Evolutionary conservation across 805 yeast genomes (phyloP), one percentile per base, ranked within the genome.

Genomic region (Wickerhamiella spandovensis): DNA sequence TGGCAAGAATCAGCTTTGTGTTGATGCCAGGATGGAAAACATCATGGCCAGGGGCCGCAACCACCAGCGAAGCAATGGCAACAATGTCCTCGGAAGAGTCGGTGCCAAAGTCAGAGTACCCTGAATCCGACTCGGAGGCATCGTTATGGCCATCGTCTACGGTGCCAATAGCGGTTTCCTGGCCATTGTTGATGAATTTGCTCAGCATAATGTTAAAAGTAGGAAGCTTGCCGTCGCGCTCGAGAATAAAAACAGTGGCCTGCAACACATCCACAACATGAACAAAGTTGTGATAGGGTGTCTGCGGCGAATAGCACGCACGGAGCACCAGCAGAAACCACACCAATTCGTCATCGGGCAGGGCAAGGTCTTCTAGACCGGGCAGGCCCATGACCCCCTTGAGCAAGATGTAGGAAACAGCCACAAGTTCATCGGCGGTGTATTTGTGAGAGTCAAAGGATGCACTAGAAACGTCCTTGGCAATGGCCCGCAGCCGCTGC

Each of bases 11-110:
- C 56, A 87, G 79, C 37, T 78, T 76, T 64, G 87, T 86, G 13
- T 95, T 87, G n/a, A 88, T 78, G 1, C 97, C 98, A 0, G 97
- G 97, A 65, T 92, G 98, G 21, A 96, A 95, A 30, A 85, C 79
- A 65, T 92, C 98, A 67, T 92, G 98, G 48, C 97, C 97, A 43
- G 89, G 67, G 1, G 95, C 92, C 0, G 95, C 84, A 12, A 89
- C 69, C 32, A 85, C 72, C 24, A 87, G 66, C 1, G 83, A 76
- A 45, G 61, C 48, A 41, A 66, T 18, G 5, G 43, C 43, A 13
- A 39, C 15, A 8, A 20, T 18, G 12, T 39, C 43, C 24, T 39
- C 24, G 15, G 10, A 12, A 12, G 32, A 28, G 32, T 28, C 32
- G 12, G 32, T 28, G 12, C 32, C 32, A 28, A 28, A 28, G 32